phyloP scores from a whole-genome alignment of 306 rosid genomes.

The Cucurbita moschata region DNA sequence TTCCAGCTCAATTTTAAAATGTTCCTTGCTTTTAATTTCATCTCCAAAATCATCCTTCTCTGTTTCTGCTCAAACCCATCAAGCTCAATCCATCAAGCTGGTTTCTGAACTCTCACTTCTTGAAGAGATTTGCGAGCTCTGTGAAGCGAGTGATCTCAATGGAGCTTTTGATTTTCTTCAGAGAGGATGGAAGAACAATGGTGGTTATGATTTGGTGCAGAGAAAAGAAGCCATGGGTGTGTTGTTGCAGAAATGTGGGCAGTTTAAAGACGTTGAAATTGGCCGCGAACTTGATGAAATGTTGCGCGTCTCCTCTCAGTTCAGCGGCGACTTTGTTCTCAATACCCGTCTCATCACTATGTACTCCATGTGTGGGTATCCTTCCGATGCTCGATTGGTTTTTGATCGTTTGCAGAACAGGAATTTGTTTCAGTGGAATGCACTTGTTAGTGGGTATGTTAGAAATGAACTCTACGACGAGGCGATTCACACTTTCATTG shows the following conservation, averaged over 20 bases:
- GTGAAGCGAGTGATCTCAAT: conserved; percentile 32
- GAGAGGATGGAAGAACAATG: conserved; percentile 13
- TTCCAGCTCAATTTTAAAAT: not conserved
- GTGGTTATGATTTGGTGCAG: conserved; percentile 12
- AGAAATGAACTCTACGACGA: conserved; percentile 40
- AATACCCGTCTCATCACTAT: conserved; percentile 53
- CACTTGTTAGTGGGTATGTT: conserved; percentile 50
- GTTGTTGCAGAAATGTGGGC: conserved; percentile 44
- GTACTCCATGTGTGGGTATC: conserved; percentile 55
- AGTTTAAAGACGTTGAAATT: conserved; percentile 25
- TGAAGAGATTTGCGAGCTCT: conserved; percentile 29
- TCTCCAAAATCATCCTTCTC: conserved; percentile 12
- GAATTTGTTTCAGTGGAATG: conserved; percentile 57
- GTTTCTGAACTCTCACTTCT: conserved; percentile 10
- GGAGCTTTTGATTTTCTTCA: conserved; percentile 36
- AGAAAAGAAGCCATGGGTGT: conserved; percentile 24
- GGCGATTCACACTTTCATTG: conserved; percentile 26
- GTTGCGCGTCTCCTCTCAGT: conserved; percentile 21
- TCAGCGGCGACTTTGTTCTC: conserved; percentile 41
- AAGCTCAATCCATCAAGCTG: not conserved
- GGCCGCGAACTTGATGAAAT: conserved; percentile 43
- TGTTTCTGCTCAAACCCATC: conserved; percentile 4
- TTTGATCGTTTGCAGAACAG: conserved; percentile 30
- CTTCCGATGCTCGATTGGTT: conserved; percentile 35
- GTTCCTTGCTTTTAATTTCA: not conserved